Percentiles rank a stretch among this genome's conserved stretches.
Conservation (phyloP, 2,329 filamentous ascomycete species). For the Fusarium pseudocircinatum region DNA sequence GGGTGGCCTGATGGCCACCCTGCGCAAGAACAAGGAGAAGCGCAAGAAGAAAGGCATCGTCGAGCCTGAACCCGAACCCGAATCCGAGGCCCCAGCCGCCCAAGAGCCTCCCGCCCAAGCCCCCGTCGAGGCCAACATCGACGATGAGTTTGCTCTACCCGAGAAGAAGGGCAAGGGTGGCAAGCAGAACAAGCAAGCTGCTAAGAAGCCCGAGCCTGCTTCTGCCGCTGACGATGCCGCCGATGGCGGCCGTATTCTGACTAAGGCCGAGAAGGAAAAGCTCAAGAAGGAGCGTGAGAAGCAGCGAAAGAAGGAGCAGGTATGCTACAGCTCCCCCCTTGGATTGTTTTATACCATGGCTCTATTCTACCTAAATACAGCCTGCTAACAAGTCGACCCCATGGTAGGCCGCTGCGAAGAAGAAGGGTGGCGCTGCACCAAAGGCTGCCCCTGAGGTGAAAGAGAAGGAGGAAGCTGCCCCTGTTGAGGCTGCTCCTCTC, state of each 20-base stretch:
- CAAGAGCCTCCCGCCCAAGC: slow-evolving; percentile 72
- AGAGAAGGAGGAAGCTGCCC: slow-evolving; percentile 65
- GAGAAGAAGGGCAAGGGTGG: slow-evolving; percentile 78
- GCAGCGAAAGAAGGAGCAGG: slow-evolving; percentile 98
- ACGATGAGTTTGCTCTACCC: slow-evolving; percentile 86
- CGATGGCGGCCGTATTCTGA: slow-evolving; percentile 77
- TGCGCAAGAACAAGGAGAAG: slow-evolving; percentile 85
- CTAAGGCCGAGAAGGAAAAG: slow-evolving; percentile 98
- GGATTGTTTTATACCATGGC: neutral
- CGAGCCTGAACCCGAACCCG: slow-evolving; percentile 62
- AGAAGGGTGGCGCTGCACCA: slow-evolving; percentile 66
- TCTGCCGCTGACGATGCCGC: slow-evolving; percentile 64
- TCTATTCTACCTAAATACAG: neutral
- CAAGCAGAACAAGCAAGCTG: slow-evolving; percentile 52
- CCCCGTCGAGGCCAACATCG: slow-evolving; percentile 81
- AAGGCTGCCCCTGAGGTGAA: slow-evolving; percentile 67
- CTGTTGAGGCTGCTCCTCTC: slow-evolving; percentile 33
- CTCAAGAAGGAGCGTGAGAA: slow-evolving; percentile 98
- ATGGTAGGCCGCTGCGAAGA: slow-evolving; percentile 74
- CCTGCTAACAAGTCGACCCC: slow-evolving; percentile 14
- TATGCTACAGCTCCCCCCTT: slow-evolving; percentile 48
- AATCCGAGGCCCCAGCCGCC: slow-evolving; percentile 67
- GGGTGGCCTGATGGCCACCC: slow-evolving; percentile 81
- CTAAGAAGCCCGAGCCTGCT: slow-evolving; percentile 59
- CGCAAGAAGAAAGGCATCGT: slow-evolving; percentile 86